These are phyloP conservation scores for Lactarius sanguifluus DNA, from an alignment of 768 basidiomycete species.

Conservation along the genomic window DNA sequence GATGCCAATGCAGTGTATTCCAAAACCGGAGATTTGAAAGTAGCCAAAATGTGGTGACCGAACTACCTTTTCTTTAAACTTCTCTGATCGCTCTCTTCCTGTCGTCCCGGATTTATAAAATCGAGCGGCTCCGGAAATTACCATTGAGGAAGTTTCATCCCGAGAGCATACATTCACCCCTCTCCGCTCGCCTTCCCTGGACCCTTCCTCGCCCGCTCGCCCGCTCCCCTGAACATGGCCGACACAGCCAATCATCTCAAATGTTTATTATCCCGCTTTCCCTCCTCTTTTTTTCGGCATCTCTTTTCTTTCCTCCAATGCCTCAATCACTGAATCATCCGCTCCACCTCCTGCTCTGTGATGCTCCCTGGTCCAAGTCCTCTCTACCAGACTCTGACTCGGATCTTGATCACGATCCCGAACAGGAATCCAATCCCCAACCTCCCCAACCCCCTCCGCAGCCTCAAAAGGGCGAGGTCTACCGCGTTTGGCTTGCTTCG, in stretches of 20 bases:
- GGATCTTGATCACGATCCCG: conserved; percentile 11
- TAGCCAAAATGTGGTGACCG: conserved; percentile 18
- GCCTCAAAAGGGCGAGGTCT: conserved; percentile 24
- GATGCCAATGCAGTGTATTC: conserved; percentile 4
- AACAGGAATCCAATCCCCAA: not conserved
- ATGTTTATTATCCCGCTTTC: conserved; percentile 12
- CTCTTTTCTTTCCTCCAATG: conserved; percentile 9
- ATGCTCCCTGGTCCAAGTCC: conserved; percentile 1
- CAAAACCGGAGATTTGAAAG: conserved; percentile 25
- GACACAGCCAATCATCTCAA: conserved; percentile 24
- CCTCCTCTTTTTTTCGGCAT: not conserved
- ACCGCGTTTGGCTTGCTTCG: conserved; percentile 35
- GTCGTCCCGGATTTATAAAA: conserved; percentile 8
- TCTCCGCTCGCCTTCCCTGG: not conserved
- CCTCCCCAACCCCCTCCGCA: not conserved
- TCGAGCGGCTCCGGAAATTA: conserved; percentile 9
- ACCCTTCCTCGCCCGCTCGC: not conserved
- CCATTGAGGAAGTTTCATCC: conserved; percentile 22
- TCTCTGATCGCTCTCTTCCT: conserved; percentile 22
- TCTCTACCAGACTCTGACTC: conserved; percentile 7
- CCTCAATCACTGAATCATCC: conserved; percentile 13
- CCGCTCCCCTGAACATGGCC: conserved; percentile 15
- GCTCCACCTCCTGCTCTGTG: conserved; percentile 20
- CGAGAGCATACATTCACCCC: conserved; percentile 9
- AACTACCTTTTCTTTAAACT: conserved; percentile 14